phyloP scores from a whole-genome alignment of 495 filamentous ascomycete genomes.

The Hypoxylon crocopeplum region DNA sequence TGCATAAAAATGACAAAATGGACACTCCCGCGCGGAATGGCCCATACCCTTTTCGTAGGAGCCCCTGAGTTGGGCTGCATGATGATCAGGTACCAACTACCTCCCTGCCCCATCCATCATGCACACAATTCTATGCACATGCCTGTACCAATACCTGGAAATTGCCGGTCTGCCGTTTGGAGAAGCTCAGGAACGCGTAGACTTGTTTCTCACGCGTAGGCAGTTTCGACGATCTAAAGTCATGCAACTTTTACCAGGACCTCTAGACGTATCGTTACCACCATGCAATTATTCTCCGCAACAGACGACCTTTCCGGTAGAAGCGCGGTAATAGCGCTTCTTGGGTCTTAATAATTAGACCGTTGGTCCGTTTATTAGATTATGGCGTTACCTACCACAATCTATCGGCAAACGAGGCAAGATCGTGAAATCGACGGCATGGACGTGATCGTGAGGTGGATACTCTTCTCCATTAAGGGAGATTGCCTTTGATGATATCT shows the following conservation, averaged over 20 bases:
- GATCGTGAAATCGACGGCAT: slow-evolving; percentile 6
- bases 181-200: slow-evolving; percentile 20
- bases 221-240: slow-evolving; percentile 27
- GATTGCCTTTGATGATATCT: not conserved
- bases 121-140: slow-evolving; percentile 24
- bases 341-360: not conserved
- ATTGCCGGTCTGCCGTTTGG: slow-evolving; percentile 26
- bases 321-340: not conserved
- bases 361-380: not conserved
- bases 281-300: not conserved
- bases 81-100: slow-evolving; percentile 25
- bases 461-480: not conserved
- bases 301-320: slow-evolving; percentile 5
- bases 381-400: not conserved
- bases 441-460: slow-evolving; percentile 14
- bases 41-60: slow-evolving; percentile 18
- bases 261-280: not conserved
- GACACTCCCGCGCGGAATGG: slow-evolving; percentile 3
- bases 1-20: slow-evolving; percentile 11
- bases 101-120: slow-evolving; percentile 15
- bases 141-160: not conserved
- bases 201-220: not conserved
- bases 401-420: not conserved
- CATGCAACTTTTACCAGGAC: slow-evolving; percentile 14
- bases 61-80: slow-evolving; percentile 29